A percentile compares a stretch with the other conserved stretches of the same genome.
These are phyloP conservation scores for Dysphania ambrosioides DNA, from an alignment of 148 eudicot genomes.

Conservation along the genomic window DNA sequence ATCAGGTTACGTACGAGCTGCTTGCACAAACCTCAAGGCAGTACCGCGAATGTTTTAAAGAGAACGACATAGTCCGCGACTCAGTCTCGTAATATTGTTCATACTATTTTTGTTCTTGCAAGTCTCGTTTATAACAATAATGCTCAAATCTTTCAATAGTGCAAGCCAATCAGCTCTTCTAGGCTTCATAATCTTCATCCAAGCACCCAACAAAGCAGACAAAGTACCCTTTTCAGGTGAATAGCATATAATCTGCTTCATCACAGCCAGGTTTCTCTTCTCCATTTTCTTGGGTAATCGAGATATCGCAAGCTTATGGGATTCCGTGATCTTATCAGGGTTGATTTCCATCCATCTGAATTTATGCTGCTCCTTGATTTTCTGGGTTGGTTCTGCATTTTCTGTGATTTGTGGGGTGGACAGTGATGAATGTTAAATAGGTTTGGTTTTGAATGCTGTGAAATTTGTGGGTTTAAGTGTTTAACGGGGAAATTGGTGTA, in stretches of 20 bases:
- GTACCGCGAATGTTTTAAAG: no score
- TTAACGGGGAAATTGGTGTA: conserved; percentile 8
- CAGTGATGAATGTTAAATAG: conserved; percentile 12
- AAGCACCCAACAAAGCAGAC: conserved; percentile 47
- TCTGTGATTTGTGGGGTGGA: conserved; percentile 19
- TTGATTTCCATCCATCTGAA: conserved; percentile 53
- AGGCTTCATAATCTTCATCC: conserved; percentile 79
- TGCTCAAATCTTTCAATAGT: conserved; percentile 67
- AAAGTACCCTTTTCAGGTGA: conserved; percentile 45
- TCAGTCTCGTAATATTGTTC: no score
- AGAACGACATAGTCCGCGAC: no score
- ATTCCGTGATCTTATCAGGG: conserved; percentile 39
- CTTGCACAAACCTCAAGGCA: no score
- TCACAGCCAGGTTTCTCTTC: conserved; percentile 64
- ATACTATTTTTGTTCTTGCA: no score
- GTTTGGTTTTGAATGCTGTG: no score
- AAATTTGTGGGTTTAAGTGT: conserved; percentile 3
- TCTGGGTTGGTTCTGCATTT: conserved; percentile 18
- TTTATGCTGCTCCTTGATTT: conserved; percentile 28
- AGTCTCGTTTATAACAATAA: no score
- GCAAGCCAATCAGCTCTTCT: conserved; percentile 84
- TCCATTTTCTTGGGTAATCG: conserved; percentile 62
- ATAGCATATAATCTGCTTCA: conserved; percentile 75
- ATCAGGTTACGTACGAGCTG: no score
- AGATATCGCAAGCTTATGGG: conserved; percentile 50